Evolutionary conservation across 1,284 basidiomycete species (phyloP).

Genomic region (Tylopilus sp.): DNA sequence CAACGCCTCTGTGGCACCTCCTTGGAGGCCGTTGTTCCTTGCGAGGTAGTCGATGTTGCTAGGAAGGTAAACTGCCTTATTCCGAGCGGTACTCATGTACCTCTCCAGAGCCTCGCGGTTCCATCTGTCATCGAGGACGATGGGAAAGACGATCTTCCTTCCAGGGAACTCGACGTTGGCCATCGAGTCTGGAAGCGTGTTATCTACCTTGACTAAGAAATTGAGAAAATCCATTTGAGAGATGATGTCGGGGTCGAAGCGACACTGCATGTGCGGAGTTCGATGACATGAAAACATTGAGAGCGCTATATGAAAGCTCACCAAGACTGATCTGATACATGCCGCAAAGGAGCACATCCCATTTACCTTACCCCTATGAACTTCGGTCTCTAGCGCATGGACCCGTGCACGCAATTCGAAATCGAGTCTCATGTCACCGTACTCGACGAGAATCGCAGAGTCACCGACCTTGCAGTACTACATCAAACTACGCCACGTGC

Average conservation of each 20-base stretch:
- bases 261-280: slow-evolving; percentile 49
- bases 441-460: slow-evolving; percentile 68
- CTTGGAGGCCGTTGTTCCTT: slow-evolving; percentile 67
- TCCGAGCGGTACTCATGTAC: slow-evolving; percentile 67
- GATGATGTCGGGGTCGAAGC: slow-evolving; percentile 58
- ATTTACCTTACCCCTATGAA: slow-evolving; percentile 43
- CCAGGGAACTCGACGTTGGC: slow-evolving; percentile 59
- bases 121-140: slow-evolving; percentile 73
- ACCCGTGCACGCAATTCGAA: slow-evolving; percentile 63
- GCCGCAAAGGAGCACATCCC: slow-evolving; percentile 61
- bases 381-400: slow-evolving; percentile 63
- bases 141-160: slow-evolving; percentile 68
- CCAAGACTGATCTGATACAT: slow-evolving; percentile 70
- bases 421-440: slow-evolving; percentile 62
- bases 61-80: slow-evolving; percentile 73
- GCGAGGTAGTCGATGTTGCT: slow-evolving; percentile 78
- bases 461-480: slow-evolving; percentile 59
- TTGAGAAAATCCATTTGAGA: slow-evolving; percentile 54
- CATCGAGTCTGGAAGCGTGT: slow-evolving; percentile 52
- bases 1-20: slow-evolving; percentile 56
- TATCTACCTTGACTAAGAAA: slow-evolving; percentile 51
- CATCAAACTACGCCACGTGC: slow-evolving; percentile 4
- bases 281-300: neutral
- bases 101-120: slow-evolving; percentile 63
- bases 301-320: slow-evolving; percentile 26